Conservation (phyloP, 208 protist genomes). For the Leishmania lainsoni region DNA sequence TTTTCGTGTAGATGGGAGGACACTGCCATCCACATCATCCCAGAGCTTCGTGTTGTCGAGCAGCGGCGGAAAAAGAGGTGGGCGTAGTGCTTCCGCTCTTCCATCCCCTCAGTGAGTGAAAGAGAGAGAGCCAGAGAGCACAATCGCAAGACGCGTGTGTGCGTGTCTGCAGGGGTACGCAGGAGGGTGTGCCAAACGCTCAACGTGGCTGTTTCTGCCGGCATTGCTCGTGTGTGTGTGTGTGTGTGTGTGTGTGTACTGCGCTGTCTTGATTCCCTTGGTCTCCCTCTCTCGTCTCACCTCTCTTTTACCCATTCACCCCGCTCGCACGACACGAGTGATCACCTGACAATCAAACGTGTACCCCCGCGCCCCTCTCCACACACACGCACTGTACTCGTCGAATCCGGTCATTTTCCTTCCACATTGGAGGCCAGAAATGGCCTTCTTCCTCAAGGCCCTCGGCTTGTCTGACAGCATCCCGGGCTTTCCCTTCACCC, state of each 20-base stretch:
- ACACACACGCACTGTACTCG: not conserved
- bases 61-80: not conserved
- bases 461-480: slow-evolving; percentile 65
- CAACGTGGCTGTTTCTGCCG: not conserved
- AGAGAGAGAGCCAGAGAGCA: not conserved
- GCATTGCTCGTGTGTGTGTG: too few species aligned
- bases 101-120: too few species aligned
- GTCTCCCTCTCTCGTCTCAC: not conserved
- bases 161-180: not conserved
- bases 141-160: not conserved
- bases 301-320: not conserved
- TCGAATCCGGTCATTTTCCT: not conserved
- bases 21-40: not conserved
- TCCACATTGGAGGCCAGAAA: slow-evolving; percentile 11
- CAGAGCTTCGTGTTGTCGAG: not conserved
- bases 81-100: not conserved
- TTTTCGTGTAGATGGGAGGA: not conserved
- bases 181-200: not conserved
- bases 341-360: too few species aligned
- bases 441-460: slow-evolving; percentile 77
- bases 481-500: slow-evolving; percentile 79
- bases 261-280: not conserved
- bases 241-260: too few species aligned
- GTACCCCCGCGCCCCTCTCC: too few species aligned
- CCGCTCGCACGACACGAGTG: not conserved